Base-by-base conservation (phyloP, 306 rosid species). In the Myrica gale region DNA sequence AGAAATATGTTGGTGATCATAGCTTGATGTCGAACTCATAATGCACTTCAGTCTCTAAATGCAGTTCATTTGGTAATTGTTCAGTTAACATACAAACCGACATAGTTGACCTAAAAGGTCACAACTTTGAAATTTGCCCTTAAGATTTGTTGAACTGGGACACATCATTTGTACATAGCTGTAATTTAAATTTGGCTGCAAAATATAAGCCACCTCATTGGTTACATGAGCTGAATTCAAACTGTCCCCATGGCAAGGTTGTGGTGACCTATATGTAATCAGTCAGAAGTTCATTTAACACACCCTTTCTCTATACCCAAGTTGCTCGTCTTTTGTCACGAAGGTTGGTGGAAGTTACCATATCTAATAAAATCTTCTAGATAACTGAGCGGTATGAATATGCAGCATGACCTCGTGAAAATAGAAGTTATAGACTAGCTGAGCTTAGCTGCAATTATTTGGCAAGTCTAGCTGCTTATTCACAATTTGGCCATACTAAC, bases 41-140 rank as follows among this genome's bases (percentile, higher is more conserved):
- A 20, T 68, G 48, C 19, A 16, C 12, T 69, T 57, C 52, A 19
- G 20, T 50, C 74, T 73, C 71, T 26, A 43, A 77, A 68, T 65
- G 4, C 7, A 16, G 46, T 21, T 39, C 39, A 39, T 69, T 32
- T 68, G 65, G 26, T 3, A 20, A 11, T 57, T 5, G 9, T 57
- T 32, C 4, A 57, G 41, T 32, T 57, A 19, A 47, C 10, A 57
- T 19, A 57, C 1, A 12, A 62, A 15, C n/a, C 0, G 46, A 39
- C 46, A 13, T 9, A 2, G 46, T 62, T 20, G 7, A 62, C 8
- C 46, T 62, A 62, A 32, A 7, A 62, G 68, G 45, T 62, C 4
- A 3, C 43, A 16, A 32, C 13, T 62, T 15, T 62, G 21, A 55
- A 13, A 72, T 26, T 48, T 19, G 20, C 72, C 74, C 45, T 8